Evolutionary conservation across 1,139 yeast genomes (phyloP).

Genomic region (Pichia inconspicua): DNA sequence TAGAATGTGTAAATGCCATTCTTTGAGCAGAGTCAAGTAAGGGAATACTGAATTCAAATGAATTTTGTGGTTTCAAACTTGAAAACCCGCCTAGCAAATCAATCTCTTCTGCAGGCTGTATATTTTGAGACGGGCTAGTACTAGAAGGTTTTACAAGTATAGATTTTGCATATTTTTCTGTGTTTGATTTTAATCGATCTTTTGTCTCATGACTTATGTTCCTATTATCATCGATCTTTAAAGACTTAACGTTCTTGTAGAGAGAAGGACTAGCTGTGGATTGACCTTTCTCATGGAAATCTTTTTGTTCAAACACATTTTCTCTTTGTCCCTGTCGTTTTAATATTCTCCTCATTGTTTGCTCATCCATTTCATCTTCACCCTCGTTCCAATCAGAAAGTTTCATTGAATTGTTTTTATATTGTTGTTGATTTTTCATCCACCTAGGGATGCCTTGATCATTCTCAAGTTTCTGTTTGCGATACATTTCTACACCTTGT

Average conservation of each 20-base stretch:
- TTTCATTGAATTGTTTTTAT: constrained; percentile 35
- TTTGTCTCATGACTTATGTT: neutral
- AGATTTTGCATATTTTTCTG: neutral
- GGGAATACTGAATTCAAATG: constrained; percentile 12
- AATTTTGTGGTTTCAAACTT: neutral
- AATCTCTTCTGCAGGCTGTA: neutral
- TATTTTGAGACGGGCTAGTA: neutral
- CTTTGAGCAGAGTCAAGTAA: constrained; percentile 9
- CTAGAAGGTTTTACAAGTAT: neutral
- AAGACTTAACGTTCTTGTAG: neutral
- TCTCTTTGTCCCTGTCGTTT: constrained; percentile 34
- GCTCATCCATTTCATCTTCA: constrained; percentile 35
- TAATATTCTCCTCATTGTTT: constrained; percentile 36
- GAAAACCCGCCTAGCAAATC: neutral
- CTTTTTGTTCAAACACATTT: no score
- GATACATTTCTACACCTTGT: constrained; percentile 59
- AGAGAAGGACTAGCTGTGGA: no score
- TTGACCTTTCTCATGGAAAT: no score
- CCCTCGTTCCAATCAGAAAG: constrained; percentile 23
- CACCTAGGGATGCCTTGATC: constrained; percentile 60
- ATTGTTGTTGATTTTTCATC: constrained; percentile 58
- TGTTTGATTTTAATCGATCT: neutral
- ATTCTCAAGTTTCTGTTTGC: constrained; percentile 29
- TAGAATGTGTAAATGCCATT: constrained; percentile 5
- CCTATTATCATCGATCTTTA: neutral